A percentile compares a stretch with the other conserved stretches of the same genome.
Evolutionary conservation across 257 asterid genomes (phyloP).

Genomic region (Penstemon eatonii): DNA sequence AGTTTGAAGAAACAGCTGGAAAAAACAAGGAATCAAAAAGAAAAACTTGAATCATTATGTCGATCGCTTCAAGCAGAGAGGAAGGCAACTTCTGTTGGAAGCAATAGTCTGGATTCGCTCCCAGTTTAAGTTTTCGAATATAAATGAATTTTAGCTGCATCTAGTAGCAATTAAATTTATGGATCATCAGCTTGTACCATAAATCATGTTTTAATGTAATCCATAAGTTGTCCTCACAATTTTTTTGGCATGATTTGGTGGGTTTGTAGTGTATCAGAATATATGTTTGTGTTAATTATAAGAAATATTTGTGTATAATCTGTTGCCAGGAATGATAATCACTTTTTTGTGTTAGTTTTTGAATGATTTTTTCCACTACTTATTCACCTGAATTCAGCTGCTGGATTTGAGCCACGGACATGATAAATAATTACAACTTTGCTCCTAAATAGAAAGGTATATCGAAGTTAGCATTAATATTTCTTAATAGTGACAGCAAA

Average conservation of each 20-base stretch:
- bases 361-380: too few relatives aligned
- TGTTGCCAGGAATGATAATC: too few relatives aligned
- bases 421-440: too few relatives aligned
- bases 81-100: conserved; percentile 48
- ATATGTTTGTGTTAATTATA: not conserved
- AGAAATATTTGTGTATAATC: too few relatives aligned
- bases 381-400: too few relatives aligned
- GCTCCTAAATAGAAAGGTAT: too few relatives aligned
- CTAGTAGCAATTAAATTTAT: not conserved
- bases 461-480: too few relatives aligned
- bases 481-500: too few relatives aligned
- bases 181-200: not conserved
- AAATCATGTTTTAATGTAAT: not conserved
- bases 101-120: conserved; percentile 43
- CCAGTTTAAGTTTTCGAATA: conserved; percentile 30
- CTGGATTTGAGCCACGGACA: too few relatives aligned
- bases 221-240: not conserved
- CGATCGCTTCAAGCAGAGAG: conserved; percentile 96
- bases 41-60: conserved; percentile 84
- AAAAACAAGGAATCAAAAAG: conserved; percentile 79
- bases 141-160: conserved; percentile 25
- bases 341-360: too few relatives aligned
- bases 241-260: not conserved
- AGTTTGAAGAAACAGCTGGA: conserved; percentile 89
- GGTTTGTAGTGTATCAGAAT: conserved; percentile 14